Evolutionary conservation across 331 rosid species (phyloP).

Genomic region (Erythrophleum ivorense): DNA sequence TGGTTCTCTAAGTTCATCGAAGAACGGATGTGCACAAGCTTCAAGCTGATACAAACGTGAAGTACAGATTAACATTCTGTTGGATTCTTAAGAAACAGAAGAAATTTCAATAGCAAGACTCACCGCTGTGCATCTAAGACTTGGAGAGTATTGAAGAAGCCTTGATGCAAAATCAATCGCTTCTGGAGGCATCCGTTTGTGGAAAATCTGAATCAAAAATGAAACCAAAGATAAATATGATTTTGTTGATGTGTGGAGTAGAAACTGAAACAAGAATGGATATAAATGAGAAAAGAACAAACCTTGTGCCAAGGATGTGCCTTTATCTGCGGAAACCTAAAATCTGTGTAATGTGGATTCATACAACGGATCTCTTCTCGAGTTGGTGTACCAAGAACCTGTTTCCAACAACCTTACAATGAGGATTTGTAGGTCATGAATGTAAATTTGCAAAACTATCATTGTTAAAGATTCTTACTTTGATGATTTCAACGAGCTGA

Average conservation of each 20-base stretch:
- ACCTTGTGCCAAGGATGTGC: no score
- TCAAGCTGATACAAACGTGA: no score
- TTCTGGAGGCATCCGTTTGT: no score
- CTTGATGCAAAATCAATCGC: conserved; percentile 76
- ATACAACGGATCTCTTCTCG: conserved; percentile 74
- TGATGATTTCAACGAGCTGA: conserved; percentile 79
- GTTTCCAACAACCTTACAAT: conserved; percentile 27
- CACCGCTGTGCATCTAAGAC: conserved; percentile 78
- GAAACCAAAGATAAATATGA: neutral
- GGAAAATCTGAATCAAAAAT: conserved; percentile 58
- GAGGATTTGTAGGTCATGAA: neutral
- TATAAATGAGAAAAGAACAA: conserved; percentile 28
- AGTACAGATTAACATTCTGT: conserved; percentile 64
- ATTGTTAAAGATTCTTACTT: conserved; percentile 46
- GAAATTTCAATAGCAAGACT: conserved; percentile 43
- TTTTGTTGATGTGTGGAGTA: conserved; percentile 13
- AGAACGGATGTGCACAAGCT: no score
- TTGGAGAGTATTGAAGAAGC: conserved; percentile 77
- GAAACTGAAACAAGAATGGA: neutral
- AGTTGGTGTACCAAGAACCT: conserved; percentile 87
- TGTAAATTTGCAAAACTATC: conserved; percentile 13
- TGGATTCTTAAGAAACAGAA: neutral
- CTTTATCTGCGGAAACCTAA: no score
- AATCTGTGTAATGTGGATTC: conserved; percentile 71
- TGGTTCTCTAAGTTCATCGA: no score